Evolutionary conservation across 2,329 filamentous ascomycete genomes (phyloP).

Genomic region (Penicillium sp.): DNA sequence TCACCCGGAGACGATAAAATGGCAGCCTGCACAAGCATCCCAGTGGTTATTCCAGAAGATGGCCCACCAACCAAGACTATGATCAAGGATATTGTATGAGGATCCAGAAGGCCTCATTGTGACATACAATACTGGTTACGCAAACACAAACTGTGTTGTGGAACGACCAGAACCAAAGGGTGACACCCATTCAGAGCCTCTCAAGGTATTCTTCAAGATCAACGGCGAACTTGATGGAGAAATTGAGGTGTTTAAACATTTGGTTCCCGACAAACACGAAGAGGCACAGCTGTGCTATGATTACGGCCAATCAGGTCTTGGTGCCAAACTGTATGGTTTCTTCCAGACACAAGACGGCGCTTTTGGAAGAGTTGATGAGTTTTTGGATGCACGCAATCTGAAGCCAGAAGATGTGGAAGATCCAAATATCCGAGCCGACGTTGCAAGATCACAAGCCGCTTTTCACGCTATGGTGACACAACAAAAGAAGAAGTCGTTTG

Average conservation of each 20-base stretch:
- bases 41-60: constrained; percentile 12
- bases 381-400: constrained; percentile 20
- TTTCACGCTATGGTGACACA: constrained; percentile 15
- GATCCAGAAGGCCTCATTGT: constrained; percentile 15
- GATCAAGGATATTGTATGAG: constrained; percentile 14
- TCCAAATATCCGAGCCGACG: constrained; percentile 14
- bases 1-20: constrained; percentile 1
- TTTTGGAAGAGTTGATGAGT: constrained; percentile 21
- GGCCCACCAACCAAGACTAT: constrained; percentile 8
- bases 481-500: neutral
- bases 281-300: constrained; percentile 20
- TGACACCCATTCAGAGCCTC: constrained; percentile 6
- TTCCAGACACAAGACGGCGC: constrained; percentile 21
- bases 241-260: constrained; percentile 15
- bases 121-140: constrained; percentile 11
- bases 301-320: constrained; percentile 16
- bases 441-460: constrained; percentile 14
- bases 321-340: constrained; percentile 20
- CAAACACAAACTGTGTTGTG: constrained; percentile 17
- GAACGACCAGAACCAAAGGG: constrained; percentile 12
- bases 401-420: constrained; percentile 22
- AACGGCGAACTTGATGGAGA: neutral
- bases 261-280: constrained; percentile 19
- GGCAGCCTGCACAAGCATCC: constrained; percentile 6
- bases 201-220: constrained; percentile 16